These are phyloP conservation scores for Zygotorulaspora chibaensis DNA, from an alignment of 805 yeast species.

Conservation along the genomic window DNA sequence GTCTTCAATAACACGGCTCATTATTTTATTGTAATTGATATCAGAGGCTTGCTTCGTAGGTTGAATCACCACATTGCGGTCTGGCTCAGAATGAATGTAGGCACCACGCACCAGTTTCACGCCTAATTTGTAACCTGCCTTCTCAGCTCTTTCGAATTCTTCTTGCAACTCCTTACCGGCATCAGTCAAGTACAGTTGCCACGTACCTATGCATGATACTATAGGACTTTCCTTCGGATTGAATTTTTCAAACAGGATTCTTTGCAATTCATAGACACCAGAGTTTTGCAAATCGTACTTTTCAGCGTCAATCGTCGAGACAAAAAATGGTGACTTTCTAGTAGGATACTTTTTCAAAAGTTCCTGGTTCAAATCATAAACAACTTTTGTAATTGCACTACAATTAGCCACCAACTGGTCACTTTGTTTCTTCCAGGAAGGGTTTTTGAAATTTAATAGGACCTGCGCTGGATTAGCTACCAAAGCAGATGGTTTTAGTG, in stretches of 20 bases:
- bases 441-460: conserved; percentile 54
- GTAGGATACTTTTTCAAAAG: conserved; percentile 52
- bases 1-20: conserved; percentile 55
- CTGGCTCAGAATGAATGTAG: conserved; percentile 82
- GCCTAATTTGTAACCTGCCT: conserved; percentile 66
- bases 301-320: conserved; percentile 87
- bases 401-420: conserved; percentile 62
- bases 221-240: conserved; percentile 53
- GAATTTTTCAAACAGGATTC: conserved; percentile 68
- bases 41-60: conserved; percentile 79
- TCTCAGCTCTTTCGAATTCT: conserved; percentile 63
- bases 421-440: conserved; percentile 51
- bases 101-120: conserved; percentile 94
- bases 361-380: conserved; percentile 48
- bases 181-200: conserved; percentile 85
- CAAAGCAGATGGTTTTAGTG: conserved; percentile 89
- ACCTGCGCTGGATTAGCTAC: conserved; percentile 72
- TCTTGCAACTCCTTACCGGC: conserved; percentile 54
- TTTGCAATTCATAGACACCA: conserved; percentile 87
- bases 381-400: conserved; percentile 53
- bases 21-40: conserved; percentile 64
- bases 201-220: conserved; percentile 78
- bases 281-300: conserved; percentile 73
- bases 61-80: conserved; percentile 64
- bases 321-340: conserved; percentile 67